Percentiles rank a stretch among this genome's conserved stretches.
phyloP scores from a whole-genome alignment of 177 flowering plant genomes.

The Vitis hybrid region DNA sequence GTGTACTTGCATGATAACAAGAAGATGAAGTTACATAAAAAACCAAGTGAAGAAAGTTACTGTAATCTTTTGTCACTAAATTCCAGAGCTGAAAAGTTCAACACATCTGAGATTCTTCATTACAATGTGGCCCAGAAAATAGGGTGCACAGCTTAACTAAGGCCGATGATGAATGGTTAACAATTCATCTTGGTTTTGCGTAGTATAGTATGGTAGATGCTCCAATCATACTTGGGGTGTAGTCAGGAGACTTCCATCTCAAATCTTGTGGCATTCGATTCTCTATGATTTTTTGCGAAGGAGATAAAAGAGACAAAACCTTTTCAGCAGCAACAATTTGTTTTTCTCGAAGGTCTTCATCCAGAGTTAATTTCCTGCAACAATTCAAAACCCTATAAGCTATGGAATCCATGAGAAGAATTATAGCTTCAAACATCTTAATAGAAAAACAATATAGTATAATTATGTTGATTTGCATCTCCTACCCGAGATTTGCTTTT shows the following conservation, averaged over 20 bases:
- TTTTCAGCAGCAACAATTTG: slow-evolving; percentile 67
- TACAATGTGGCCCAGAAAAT: background rate
- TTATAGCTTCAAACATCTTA: too few species aligned
- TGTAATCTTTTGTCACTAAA: background rate
- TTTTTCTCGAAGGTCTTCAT: slow-evolving; percentile 42
- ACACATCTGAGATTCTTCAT: background rate
- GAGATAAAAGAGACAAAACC: slow-evolving; percentile 45
- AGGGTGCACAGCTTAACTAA: background rate
- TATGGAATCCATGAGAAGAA: too few species aligned
- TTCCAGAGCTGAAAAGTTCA: background rate
- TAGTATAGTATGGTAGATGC: slow-evolving; percentile 56
- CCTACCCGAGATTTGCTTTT: too few species aligned
- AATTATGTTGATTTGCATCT: too few species aligned
- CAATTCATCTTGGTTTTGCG: slow-evolving; percentile 10
- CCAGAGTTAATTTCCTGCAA: slow-evolving; percentile 57
- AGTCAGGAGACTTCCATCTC: slow-evolving; percentile 6
- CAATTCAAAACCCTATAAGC: background rate
- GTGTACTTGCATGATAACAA: too few species aligned
- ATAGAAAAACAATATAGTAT: too few species aligned
- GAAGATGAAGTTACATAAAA: too few species aligned
- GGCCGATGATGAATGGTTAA: background rate
- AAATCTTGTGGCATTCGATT: slow-evolving; percentile 15
- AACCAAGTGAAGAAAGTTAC: too few species aligned
- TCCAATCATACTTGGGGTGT: slow-evolving; percentile 63
- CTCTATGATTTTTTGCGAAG: slow-evolving; percentile 23